A percentile compares a stretch with the other conserved stretches of the same genome.
phyloP scores from a whole-genome alignment of 164 flowering plant species.

The Dillenia turbinata region DNA sequence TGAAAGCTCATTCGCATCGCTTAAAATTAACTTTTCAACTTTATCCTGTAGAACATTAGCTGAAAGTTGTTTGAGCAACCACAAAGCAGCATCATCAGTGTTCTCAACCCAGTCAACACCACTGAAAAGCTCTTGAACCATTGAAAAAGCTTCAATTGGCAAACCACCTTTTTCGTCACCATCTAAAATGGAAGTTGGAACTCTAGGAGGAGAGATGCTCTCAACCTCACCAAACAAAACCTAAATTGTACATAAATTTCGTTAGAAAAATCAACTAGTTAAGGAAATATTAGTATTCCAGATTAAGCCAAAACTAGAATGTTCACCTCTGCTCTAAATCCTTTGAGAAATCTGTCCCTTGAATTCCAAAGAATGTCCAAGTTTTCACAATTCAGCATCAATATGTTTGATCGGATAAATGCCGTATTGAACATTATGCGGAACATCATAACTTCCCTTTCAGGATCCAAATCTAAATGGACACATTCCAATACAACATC shows the following conservation, averaged over 20 bases:
- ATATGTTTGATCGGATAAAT: constrained; percentile 89
- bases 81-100: constrained; percentile 85
- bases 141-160: constrained; percentile 96
- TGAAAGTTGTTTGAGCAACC: constrained; percentile 89
- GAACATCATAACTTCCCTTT: constrained; percentile 98
- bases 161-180: constrained; percentile 95
- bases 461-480: constrained; percentile 77
- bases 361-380: constrained; percentile 96
- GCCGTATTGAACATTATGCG: constrained; percentile 96
- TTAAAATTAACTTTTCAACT: constrained; percentile 27
- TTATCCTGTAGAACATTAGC: constrained; percentile 40
- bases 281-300: not conserved
- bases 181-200: constrained; percentile 69
- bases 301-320: not conserved
- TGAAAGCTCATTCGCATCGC: constrained; percentile 61
- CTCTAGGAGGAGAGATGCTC: constrained; percentile 62
- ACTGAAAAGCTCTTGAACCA: constrained; percentile 95
- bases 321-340: constrained; percentile 90
- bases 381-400: constrained; percentile 82
- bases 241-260: constrained; percentile 24
- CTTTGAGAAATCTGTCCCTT: constrained; percentile 86
- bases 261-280: not conserved
- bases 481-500: constrained; percentile 96
- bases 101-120: constrained; percentile 88
- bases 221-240: constrained; percentile 94